These are phyloP conservation scores for Amylocystis lapponica DNA, from an alignment of 768 basidiomycete genomes.

Conservation along the genomic window DNA sequence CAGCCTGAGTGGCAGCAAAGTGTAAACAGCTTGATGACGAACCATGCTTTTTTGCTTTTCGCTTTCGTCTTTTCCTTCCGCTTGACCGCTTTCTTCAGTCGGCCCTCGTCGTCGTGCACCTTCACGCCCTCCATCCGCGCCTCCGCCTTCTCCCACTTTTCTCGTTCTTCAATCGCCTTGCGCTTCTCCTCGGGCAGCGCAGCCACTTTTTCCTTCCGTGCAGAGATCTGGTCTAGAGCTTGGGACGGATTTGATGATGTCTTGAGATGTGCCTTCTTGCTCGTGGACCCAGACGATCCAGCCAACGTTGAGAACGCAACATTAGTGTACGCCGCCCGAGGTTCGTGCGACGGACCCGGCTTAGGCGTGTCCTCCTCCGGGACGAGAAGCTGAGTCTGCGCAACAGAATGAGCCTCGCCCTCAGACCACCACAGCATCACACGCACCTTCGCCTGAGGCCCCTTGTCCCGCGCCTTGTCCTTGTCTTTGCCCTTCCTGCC, in stretches of 20 bases:
- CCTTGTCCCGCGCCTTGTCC: constrained; percentile 36
- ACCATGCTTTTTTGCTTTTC: constrained; percentile 87
- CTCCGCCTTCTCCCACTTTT: constrained; percentile 88
- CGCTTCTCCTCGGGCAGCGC: constrained; percentile 79
- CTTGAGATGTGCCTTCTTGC: constrained; percentile 50
- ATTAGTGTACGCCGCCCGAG: constrained; percentile 44
- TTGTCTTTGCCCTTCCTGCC: constrained; percentile 42
- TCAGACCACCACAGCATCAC: not conserved
- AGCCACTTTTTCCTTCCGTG: constrained; percentile 73
- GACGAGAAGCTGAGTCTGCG: constrained; percentile 68
- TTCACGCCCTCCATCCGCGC: constrained; percentile 87
- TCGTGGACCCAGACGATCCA: constrained; percentile 34
- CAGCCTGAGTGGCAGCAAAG: constrained; percentile 1
- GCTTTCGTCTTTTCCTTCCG: constrained; percentile 85
- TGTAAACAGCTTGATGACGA: constrained; percentile 21
- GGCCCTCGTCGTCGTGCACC: constrained; percentile 77
- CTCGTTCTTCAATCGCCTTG: constrained; percentile 70
- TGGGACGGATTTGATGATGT: constrained; percentile 77
- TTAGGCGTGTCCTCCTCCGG: constrained; percentile 38
- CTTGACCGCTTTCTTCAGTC: constrained; percentile 91
- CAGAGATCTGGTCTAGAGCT: constrained; percentile 75
- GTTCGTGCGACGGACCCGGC: constrained; percentile 24
- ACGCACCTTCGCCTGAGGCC: constrained; percentile 50
- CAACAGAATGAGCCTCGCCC: not conserved
- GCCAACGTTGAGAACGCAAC: constrained; percentile 66